Base-by-base conservation (phyloP, 106 monocot species). In the Alisma plantagoaquatica region DNA sequence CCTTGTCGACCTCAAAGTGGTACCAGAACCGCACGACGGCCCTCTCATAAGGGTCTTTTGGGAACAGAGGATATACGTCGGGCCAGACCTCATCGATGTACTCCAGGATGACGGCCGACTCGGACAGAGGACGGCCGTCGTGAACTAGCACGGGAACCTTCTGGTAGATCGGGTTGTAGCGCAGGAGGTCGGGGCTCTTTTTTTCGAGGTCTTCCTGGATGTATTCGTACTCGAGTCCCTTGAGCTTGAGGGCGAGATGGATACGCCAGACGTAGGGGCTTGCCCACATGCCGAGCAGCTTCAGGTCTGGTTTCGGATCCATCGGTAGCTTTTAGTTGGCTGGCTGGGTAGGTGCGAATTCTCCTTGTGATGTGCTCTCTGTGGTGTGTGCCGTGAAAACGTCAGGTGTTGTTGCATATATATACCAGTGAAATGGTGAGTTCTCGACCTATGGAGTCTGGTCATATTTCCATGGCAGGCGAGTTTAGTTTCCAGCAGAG, bases 71-170 rank as follows among this genome's bases (percentile, higher is more conserved):
- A n/a, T n/a, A 27, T n/a, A n/a, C n/a, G 14, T 52, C 52, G 2
- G 52, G 52, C 52, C 52, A 52, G 5, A 29, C 30, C 52, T 52
- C 52, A 29, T 52, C 52, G 28, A 52, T 28, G 52, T 52, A 52
- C 0, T 52, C 23, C 29, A 52, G 52, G 27, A 52, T 52, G 52
- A 52, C 52, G 52, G 30, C 29, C 29, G 52, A 52, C 52, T 52
- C 52, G 27, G 52, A 20, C 29, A 52, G 24, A 17, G 52, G 52
- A 29, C 52, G 52, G 52, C n/a, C n/a, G n/a, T n/a, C n/a, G n/a
- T n/a, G n/a, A n/a, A n/a, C n/a, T n/a, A n/a, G n/a, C n/a, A n/a
- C 49, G 49, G 49, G 49, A 26, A 49, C 49, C 49, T 49, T 49
- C 49, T 49, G 7, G 49, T 49, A 26, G 49, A 49, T 26, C 24